Conservation (phyloP, 78 protist species). For the Guillardia theta region DNA sequence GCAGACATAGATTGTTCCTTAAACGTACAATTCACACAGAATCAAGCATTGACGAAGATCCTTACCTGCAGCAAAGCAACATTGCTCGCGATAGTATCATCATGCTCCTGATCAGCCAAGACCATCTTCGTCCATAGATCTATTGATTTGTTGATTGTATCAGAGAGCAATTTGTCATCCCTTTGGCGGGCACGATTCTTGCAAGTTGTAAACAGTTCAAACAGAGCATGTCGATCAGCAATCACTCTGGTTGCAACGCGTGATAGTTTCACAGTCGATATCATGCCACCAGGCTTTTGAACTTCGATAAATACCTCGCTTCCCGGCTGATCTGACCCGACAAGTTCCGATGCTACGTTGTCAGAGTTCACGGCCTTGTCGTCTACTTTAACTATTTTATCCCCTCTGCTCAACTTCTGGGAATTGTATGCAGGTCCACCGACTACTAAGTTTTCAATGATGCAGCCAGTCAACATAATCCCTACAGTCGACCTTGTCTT, state of each 20-base stretch:
- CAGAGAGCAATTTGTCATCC: neutral
- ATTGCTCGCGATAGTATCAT: neutral
- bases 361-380: neutral
- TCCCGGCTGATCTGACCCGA: neutral
- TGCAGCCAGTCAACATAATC: neutral
- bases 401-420: neutral
- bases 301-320: too few species aligned
- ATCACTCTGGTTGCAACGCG: neutral
- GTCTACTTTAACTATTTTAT: neutral
- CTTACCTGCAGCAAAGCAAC: neutral
- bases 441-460: neutral
- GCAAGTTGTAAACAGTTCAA: neutral
- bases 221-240: neutral
- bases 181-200: neutral
- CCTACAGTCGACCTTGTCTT: neutral
- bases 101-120: neutral
- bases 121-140: neutral
- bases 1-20: too few species aligned
- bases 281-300: neutral
- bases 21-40: too few species aligned
- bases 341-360: neutral
- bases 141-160: neutral
- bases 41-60: too few species aligned
- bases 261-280: neutral
- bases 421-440: neutral